These are phyloP conservation scores for Trypanosoma boissoni DNA, from an alignment of 208 protist species.

Conservation along the genomic window DNA sequence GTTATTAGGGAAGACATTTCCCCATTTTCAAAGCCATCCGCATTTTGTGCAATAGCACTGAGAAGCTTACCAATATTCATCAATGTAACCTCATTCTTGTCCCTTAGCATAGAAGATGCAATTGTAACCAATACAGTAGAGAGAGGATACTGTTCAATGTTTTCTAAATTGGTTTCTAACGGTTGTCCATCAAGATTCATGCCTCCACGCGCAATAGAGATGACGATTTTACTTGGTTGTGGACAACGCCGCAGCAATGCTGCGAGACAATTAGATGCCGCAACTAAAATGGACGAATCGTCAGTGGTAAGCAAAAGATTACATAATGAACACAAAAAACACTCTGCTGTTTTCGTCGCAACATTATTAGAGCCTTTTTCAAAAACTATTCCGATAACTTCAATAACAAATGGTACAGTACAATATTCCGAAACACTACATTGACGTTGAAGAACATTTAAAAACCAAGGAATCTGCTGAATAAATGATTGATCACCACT, in stretches of 20 bases:
- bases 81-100: constrained; percentile 37
- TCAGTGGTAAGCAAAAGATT: constrained; percentile 45
- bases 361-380: constrained; percentile 23
- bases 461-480: constrained; percentile 22
- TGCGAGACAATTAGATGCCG: constrained; percentile 41
- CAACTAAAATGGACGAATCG: constrained; percentile 49
- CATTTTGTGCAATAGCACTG: constrained; percentile 36
- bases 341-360: constrained; percentile 20
- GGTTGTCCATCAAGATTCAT: too few species aligned
- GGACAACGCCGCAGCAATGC: constrained; percentile 47
- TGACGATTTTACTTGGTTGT: constrained; percentile 20
- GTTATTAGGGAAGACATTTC: constrained; percentile 36
- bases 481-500: constrained; percentile 8
- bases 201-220: constrained; percentile 2
- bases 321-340: constrained; percentile 39
- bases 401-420: constrained; percentile 21
- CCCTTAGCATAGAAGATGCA: constrained; percentile 33
- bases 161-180: constrained; percentile 4
- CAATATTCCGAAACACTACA: constrained; percentile 19
- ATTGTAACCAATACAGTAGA: constrained; percentile 44
- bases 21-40: constrained; percentile 28
- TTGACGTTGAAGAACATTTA: constrained; percentile 9
- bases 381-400: constrained; percentile 23
- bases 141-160: constrained; percentile 29
- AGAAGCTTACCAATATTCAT: constrained; percentile 48